phyloP scores from a whole-genome alignment of 2,329 filamentous ascomycete species.

The Colletotrichum destructivum region DNA sequence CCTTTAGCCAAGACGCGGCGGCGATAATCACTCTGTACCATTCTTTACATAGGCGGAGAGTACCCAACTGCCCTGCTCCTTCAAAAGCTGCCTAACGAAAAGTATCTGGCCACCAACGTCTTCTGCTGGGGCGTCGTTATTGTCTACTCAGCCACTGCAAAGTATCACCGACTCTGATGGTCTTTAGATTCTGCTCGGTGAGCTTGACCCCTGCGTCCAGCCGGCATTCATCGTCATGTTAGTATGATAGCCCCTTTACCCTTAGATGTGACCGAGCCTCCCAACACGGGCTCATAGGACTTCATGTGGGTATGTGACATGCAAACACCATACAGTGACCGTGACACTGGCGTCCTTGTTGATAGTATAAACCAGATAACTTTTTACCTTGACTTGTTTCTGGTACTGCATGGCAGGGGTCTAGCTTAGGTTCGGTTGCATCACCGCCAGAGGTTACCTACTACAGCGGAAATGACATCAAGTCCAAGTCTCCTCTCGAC shows the following conservation, averaged over 20 bases:
- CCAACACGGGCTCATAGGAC: conserved; percentile 46
- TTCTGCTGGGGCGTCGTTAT: conserved; percentile 62
- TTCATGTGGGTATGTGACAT: conserved; percentile 53
- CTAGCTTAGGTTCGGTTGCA: conserved; percentile 68
- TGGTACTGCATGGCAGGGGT: conserved; percentile 76
- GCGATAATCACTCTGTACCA: conserved; percentile 61
- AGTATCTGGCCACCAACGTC: conserved; percentile 45
- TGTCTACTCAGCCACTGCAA: conserved; percentile 47
- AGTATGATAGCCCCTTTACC: neutral
- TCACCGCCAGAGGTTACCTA: conserved; percentile 69
- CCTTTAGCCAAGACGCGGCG: too few species aligned
- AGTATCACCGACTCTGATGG: conserved; percentile 40
- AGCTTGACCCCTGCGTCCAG: conserved; percentile 51
- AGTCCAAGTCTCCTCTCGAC: conserved; percentile 71
- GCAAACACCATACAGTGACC: neutral
- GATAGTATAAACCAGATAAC: conserved; percentile 64
- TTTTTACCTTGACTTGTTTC: conserved; percentile 72
- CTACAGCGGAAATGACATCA: conserved; percentile 54
- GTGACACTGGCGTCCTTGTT: neutral
- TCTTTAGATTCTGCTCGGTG: conserved; percentile 43
- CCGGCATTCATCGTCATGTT: conserved; percentile 61
- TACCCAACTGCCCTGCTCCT: conserved; percentile 71
- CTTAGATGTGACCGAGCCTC: neutral
- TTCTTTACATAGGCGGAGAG: conserved; percentile 73
- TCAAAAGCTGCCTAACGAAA: conserved; percentile 55